Base-by-base conservation (phyloP, 2,329 filamentous ascomycete genomes). In the Arthrobotrys megalospora region DNA sequence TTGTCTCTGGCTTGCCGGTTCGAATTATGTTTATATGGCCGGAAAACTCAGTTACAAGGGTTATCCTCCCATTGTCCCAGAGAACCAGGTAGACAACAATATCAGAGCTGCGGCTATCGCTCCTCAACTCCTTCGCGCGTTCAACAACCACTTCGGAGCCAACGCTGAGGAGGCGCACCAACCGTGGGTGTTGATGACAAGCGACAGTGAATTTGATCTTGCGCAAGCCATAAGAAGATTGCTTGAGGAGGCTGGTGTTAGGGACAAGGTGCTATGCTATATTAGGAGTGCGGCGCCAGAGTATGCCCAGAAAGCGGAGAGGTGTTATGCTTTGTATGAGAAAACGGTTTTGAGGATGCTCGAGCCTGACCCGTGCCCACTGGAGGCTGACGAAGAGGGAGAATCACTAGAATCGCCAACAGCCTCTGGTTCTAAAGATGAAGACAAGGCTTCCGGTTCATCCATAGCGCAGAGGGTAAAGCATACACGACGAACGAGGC, bases 1-100 rank as follows among this genome's bases (percentile, higher is more conserved):
- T 69, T 34, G n/a, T 76, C 34, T 76, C 53, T 36, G 50, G 47
- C 12, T 24, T 36, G 3, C 5, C 8, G 11, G 8, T 12, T 73
- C 76, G 21, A 14, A 52, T 14, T 80, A 67, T 34, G 28, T 73
- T 28, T 50, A 76, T 34, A 58, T 53, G 6, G 53, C 58, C 36
- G 66, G 70, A 1, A 63, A 64, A 1, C 14, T 80, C 5, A 53
- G 16, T 1, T 73, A 73, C 41, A 1, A 2, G n/a, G 60, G 19
- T 32, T 50, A 41, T 43, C n/a, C 34, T 28, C 16, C 8, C 12
- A 11, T 6, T 1, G 19, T 11, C 3, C 19, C 19, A 10, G 38
- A 47, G 11, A 24, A 12, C 14, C 2, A 5, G n/a, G n/a, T 52
- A 43, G 3, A 7, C 11, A 6, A 36, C 7, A 1, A 58, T 11